These are phyloP conservation scores for Marasmius fiardii DNA, from an alignment of 1,284 basidiomycete species.

Conservation along the genomic window DNA sequence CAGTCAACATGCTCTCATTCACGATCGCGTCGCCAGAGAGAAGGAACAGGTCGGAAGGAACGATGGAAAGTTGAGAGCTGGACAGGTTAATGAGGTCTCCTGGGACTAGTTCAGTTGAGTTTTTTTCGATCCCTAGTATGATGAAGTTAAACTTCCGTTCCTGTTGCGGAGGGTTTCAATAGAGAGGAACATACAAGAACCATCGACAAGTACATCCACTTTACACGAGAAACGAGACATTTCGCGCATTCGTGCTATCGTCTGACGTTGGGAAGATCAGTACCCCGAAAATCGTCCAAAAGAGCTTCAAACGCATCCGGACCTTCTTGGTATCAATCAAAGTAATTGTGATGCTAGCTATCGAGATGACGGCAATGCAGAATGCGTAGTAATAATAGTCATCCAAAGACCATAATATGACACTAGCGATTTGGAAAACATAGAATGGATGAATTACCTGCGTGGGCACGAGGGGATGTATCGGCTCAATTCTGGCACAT, in stretches of 20 bases:
- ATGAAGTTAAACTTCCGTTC: conserved; percentile 2
- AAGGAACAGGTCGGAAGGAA: conserved; percentile 92
- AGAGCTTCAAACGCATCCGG: background rate
- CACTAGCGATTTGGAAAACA: conserved; percentile 97
- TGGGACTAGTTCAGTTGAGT: conserved; percentile 85
- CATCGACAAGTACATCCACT: conserved; percentile 72
- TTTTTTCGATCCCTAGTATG: conserved; percentile 64
- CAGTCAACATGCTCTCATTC: conserved; percentile 98
- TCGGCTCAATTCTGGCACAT: background rate
- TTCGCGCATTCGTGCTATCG: conserved; percentile 91
- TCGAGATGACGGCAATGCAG: conserved; percentile 92
- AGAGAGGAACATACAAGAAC: conserved; percentile 56
- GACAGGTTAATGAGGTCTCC: conserved; percentile 93
- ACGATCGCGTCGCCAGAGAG: conserved; percentile 96
- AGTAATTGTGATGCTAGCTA: conserved; percentile 84
- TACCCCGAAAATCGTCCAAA: background rate
- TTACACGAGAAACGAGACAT: conserved; percentile 93
- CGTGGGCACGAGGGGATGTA: conserved; percentile 9
- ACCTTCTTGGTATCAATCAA: conserved; percentile 92
- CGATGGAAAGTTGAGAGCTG: conserved; percentile 66
- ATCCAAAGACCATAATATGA: conserved; percentile 92
- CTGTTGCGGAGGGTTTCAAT: background rate
- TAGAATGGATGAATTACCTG: conserved; percentile 95
- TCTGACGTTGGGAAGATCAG: conserved; percentile 42
- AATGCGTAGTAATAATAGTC: conserved; percentile 98